Evolutionary conservation across 2,329 filamentous ascomycete genomes (phyloP), one percentile per base, ranked within the genome.

Genomic region (Colletotrichum gigasporum): DNA sequence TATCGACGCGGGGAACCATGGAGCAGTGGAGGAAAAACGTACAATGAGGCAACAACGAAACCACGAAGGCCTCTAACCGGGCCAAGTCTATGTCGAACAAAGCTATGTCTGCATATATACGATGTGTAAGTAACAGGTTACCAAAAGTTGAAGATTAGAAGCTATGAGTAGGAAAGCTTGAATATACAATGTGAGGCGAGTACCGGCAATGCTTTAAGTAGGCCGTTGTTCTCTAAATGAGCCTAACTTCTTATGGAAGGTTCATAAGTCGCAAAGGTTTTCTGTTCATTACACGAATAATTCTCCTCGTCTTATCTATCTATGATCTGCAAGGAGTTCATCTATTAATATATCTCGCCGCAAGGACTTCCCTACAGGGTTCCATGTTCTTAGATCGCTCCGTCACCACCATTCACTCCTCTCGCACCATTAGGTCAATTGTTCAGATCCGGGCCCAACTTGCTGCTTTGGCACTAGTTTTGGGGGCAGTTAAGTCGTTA

Each of bases 241-340:
- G 12, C 26, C 48, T 64, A 64, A 48, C 57, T 41, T 9, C 26
- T 30, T 61, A 34, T 42, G 35, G 56, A 16, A 54, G 41, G 28
- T 35, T 24, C 61, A 61, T 64, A 56, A 61, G 20, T 61, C 61
- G 56, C n/a, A 35, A 54, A 48, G 32, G 22, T 34, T 26, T 50
- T 5, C 11, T 28, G 24, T 30, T 34, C 4, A 30, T 34, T 32
- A 26, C 50, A 24, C 26, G 50, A 52, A 42, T 20, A 18, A 18
- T 41, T 53, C 50, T 53, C 4, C 34, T 45, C 26, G 28, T 55
- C 52, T 55, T 44, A 55, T 55, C 52, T 55, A 18, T 37, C 20
- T 20, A n/a, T 45, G 41, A 47, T 47, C 53, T 9, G 26, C 44
- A 10, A 9, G n/a, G 14, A 30, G 44, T 28, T 47, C 44, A 28